These are phyloP conservation scores for Colletotrichum magnum DNA, from an alignment of 2,329 filamentous ascomycete species.

Conservation along the genomic window DNA sequence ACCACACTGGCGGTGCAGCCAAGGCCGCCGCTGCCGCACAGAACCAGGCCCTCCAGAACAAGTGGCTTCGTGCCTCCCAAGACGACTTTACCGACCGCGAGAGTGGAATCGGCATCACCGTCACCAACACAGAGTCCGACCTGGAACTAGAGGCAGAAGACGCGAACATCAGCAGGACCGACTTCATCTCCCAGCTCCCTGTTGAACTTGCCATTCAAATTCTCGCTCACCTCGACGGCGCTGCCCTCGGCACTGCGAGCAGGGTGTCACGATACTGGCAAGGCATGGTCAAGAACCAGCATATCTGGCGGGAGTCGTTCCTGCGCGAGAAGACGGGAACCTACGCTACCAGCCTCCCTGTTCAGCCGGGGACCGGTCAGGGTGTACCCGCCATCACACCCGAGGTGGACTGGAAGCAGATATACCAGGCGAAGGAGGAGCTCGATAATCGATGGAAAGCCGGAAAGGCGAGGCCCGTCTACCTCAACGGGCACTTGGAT, in stretches of 20 bases:
- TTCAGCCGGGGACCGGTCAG: conserved; percentile 68
- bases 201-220: conserved; percentile 72
- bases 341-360: conserved; percentile 69
- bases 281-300: conserved; percentile 62
- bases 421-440: conserved; percentile 83
- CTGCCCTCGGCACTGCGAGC: conserved; percentile 63
- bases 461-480: conserved; percentile 84
- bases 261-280: conserved; percentile 68
- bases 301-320: conserved; percentile 76
- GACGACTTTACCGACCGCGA: conserved; percentile 70
- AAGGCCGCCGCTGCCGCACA: conserved; percentile 73
- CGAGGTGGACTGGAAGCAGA: conserved; percentile 85
- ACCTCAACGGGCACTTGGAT: conserved; percentile 93
- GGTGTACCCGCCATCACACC: conserved; percentile 70
- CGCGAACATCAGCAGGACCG: conserved; percentile 64
- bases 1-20: conserved; percentile 71
- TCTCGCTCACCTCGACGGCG: conserved; percentile 68
- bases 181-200: conserved; percentile 71
- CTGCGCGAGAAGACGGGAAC: conserved; percentile 72
- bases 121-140: conserved; percentile 60
- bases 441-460: conserved; percentile 86
- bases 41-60: conserved; percentile 59
- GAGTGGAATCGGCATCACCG: conserved; percentile 74
- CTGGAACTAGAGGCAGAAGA: conserved; percentile 54
- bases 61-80: conserved; percentile 57